These are phyloP conservation scores for Ogataea methylovora DNA, from an alignment of 805 yeast genomes.

Conservation along the genomic window DNA sequence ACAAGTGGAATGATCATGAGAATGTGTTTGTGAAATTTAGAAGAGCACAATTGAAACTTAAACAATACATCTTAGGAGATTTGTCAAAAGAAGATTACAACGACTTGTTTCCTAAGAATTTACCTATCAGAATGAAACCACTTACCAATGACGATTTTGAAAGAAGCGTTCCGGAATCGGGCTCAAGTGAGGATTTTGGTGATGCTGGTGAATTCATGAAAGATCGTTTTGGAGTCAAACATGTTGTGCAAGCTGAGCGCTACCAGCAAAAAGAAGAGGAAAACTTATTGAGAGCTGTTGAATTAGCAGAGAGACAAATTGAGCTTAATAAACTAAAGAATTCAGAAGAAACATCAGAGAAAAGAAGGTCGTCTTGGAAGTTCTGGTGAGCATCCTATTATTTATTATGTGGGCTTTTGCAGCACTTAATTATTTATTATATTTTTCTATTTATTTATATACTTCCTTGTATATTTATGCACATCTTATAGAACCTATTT, in stretches of 20 bases:
- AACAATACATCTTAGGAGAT: slow-evolving; percentile 46
- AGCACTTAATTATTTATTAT: slow-evolving; percentile 5
- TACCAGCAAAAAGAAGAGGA: slow-evolving; percentile 65
- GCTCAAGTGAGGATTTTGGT: slow-evolving; percentile 22
- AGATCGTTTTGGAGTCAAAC: slow-evolving; percentile 58
- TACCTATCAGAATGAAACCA: slow-evolving; percentile 31
- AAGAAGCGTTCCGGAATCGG: background rate
- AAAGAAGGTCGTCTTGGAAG: slow-evolving; percentile 19
- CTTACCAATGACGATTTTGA: slow-evolving; percentile 12
- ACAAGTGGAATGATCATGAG: slow-evolving; percentile 79
- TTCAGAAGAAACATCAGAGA: slow-evolving; percentile 2
- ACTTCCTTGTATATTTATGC: too few relatives aligned
- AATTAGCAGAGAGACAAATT: slow-evolving; percentile 30
- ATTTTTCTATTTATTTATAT: too few relatives aligned
- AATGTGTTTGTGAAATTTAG: slow-evolving; percentile 66
- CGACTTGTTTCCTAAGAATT: slow-evolving; percentile 46
- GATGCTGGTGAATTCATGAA: slow-evolving; percentile 43
- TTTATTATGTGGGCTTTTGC: too few relatives aligned
- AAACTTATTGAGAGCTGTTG: slow-evolving; percentile 35
- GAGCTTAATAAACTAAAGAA: slow-evolving; percentile 12
- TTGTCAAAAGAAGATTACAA: slow-evolving; percentile 53
- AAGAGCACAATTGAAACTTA: slow-evolving; percentile 47
- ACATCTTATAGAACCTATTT: too few relatives aligned
- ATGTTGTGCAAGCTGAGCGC: slow-evolving; percentile 67
- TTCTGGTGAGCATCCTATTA: slow-evolving; percentile 20